Conservation (phyloP, 208 protist genomes). For the Leptomonas seymouri region DNA sequence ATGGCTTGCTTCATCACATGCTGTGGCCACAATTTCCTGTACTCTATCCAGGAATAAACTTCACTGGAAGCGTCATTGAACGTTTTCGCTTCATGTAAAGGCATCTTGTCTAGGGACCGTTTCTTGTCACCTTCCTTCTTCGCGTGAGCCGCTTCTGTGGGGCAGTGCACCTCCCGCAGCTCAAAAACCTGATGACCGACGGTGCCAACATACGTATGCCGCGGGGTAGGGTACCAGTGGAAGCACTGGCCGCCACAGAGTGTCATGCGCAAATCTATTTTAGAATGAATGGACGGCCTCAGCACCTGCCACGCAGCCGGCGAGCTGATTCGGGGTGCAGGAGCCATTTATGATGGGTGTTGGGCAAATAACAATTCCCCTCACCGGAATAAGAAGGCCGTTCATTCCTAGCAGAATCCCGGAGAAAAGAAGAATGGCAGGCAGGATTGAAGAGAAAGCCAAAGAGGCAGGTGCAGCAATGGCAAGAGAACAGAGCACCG, state of each 20-base stretch:
- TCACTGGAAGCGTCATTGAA: neutral
- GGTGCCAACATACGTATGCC: conserved; percentile 56
- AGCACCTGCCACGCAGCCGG: conserved; percentile 35
- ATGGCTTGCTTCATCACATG: neutral
- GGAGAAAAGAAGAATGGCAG: no score
- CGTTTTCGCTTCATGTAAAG: neutral
- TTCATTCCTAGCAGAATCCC: no score
- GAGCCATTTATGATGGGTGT: neutral
- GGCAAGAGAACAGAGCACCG: no score
- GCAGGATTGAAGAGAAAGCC: no score
- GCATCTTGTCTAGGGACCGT: no score
- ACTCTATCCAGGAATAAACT: neutral
- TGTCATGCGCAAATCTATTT: conserved; percentile 54
- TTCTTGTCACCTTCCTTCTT: neutral
- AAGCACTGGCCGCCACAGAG: conserved; percentile 83
- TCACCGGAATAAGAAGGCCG: no score
- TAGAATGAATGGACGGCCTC: conserved; percentile 24
- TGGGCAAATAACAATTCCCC: no score
- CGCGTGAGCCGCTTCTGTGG: neutral
- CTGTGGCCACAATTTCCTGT: conserved; percentile 13
- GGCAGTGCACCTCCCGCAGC: conserved; percentile 31
- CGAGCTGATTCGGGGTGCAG: neutral
- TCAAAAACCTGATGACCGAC: conserved; percentile 52
- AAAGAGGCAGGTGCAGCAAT: no score
- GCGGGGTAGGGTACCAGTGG: conserved; percentile 56